Evolutionary conservation across 768 basidiomycete genomes (phyloP), one percentile per base, ranked within the genome.

Genomic region (Phaeotremella skinneri): DNA sequence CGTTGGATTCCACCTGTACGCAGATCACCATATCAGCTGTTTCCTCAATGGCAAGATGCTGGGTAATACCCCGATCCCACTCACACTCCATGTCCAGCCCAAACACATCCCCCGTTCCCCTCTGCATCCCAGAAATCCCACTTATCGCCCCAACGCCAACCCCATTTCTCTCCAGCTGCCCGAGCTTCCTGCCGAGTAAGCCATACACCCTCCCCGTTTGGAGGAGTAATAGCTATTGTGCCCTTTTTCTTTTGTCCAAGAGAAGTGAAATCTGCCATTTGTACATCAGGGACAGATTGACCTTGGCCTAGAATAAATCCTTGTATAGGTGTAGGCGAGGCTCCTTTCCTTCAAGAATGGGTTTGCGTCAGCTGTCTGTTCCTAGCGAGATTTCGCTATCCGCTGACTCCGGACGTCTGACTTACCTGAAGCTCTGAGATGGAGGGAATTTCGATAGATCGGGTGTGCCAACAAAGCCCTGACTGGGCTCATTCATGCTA

Each of bases 401-500:
- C n/a, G n/a, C n/a, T n/a, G n/a, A n/a, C n/a, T n/a, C n/a, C n/a
- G n/a, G n/a, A 45, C 43, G 13, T 13, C 23, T 11, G 43, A 55
- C 68, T 55, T 42, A 74, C 73, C 64, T 67, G 60, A 76, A 71
- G 83, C 85, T 11, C 70, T 91, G 90, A 31, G 82, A 78, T 16
- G 78, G 78, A 0, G 91, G 88, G 43, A 86, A 84, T 13, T 73
- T 59, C 51, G 81, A 82, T 27, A 99, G 80, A 73, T 94, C 85
- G 0, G 81, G 79, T 76, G 87, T 87, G 1, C 82, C 84, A 32
- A 85, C 82, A 39, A 90, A 81, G 0, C 96, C 96, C 65, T 93
- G 89, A 34, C 85, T 85, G 0, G 96, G 94, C 76, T 99, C 96
- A 75, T 99, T 98, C 77, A 97, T 79, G 66, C 86, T 87, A 73